Base-by-base conservation (phyloP, 371 early-diverging fungal species). In the Mucor velutinosus region DNA sequence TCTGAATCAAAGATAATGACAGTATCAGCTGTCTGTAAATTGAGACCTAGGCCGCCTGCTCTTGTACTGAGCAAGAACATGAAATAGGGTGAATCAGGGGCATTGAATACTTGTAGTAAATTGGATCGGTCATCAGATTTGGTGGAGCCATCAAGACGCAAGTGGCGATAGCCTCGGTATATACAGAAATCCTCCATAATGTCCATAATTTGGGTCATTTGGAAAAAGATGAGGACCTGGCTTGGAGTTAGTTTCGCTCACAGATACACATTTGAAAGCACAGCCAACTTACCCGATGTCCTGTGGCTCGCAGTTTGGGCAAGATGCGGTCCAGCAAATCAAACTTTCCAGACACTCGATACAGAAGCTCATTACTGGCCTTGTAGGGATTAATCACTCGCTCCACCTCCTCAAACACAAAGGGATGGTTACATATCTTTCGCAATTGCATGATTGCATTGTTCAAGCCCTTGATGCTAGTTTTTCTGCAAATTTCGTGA, bases 1-100 rank as follows among this genome's bases (percentile, higher is more conserved):
- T 99, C 99, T n/a, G 95, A 95, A 81, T 99, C 99, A 77, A 97
- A 99, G 70, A 99, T 95, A 61, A 99, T 92, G 29, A 99, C 99
- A 0, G 99, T 99, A 80, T 99, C 99, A 7, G 99, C 99, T 14
- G 99, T 94, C 75, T 99, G 99, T 75, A 99, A 81, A 81, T 99
- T 99, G 39, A 99, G 88, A 68, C 99, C 99, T 60, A 99, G 85
- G 33, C 99, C 99, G 76, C 99, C 99, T 49, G 99, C 99, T 49
- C 99, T 86, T 3, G 99, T 99, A 82, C 95, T 95, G 43, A 99
- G 87, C 64, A 99, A 73, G 75, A 99, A 99, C 14, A 98, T 91
- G 78, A 94, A 92, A 69, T 90, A 93, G 0, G 89, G 91, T 19
- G 95, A 93, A 71, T 93, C 90, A 49, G 88, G 87, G 4, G 86